A percentile compares a stretch with the other conserved stretches of the same genome.
Evolutionary conservation across 2,329 filamentous ascomycete species (phyloP).

Genomic region (Escovopsis sp.): DNA sequence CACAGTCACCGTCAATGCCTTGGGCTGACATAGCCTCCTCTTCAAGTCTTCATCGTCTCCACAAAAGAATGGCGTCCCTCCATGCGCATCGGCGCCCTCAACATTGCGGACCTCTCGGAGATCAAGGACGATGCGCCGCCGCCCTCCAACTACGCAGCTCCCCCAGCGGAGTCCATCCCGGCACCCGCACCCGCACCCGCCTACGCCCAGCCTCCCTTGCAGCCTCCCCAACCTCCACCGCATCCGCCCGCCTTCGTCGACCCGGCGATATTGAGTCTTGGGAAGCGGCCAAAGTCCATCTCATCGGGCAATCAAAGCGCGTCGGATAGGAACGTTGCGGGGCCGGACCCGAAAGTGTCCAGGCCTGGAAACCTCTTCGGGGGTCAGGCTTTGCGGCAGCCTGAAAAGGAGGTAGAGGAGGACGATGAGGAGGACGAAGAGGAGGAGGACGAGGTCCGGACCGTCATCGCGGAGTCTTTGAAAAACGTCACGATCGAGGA

Average conservation of each 20-base stretch:
- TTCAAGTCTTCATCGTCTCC: constrained; percentile 25
- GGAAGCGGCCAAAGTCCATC: constrained; percentile 23
- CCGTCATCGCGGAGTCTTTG: constrained; percentile 14
- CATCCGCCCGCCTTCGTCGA: constrained; percentile 46
- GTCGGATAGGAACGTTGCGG: constrained; percentile 3
- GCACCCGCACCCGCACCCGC: background rate
- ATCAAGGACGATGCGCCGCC: constrained; percentile 17
- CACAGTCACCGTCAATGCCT: too few species aligned
- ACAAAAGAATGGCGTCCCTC: constrained; percentile 26
- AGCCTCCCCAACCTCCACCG: constrained; percentile 11
- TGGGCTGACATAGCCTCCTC: background rate
- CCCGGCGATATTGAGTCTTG: constrained; percentile 66
- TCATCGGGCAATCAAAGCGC: constrained; percentile 6
- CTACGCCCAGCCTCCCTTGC: constrained; percentile 8
- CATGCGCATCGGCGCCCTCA: constrained; percentile 31
- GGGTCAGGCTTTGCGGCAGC: constrained; percentile 1
- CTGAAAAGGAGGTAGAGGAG: constrained; percentile 3
- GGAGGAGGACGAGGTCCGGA: constrained; percentile 6
- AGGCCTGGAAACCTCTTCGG: constrained; percentile 3
- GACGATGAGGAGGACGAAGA: constrained; percentile 9
- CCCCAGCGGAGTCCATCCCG: constrained; percentile 8
- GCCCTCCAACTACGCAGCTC: constrained; percentile 14
- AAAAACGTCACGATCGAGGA: constrained; percentile 11
- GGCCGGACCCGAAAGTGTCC: background rate
- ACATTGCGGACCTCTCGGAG: constrained; percentile 32